Evolutionary conservation across 495 filamentous ascomycete species (phyloP), one percentile per base, ranked within the genome.

Genomic region (Trichoderma parareesei): DNA sequence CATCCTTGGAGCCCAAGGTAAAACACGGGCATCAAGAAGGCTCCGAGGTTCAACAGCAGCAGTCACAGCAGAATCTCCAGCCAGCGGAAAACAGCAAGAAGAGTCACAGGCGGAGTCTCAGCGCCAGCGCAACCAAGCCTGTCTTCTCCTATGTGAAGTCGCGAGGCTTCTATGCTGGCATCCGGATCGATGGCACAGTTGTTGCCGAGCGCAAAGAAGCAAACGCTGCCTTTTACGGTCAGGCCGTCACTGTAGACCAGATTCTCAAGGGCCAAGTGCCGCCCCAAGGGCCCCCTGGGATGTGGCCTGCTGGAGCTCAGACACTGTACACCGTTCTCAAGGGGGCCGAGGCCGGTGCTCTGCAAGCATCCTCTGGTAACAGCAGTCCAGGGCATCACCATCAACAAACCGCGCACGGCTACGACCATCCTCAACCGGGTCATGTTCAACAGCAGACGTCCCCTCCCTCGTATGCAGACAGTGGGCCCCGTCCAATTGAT

Each of bases 111-210:
- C 53, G 53, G 0, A 57, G 53, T 57, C 53, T 57, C 20, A 57
- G 53, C 33, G 53, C 53, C 53, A 57, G 53, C 33, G 53, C 53
- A 14, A n/a, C 11, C 53, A 77, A 73, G 66, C 89, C 90, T 1
- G 82, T 92, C n/a, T 93, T 87, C 80, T 90, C 85, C 42, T 94
- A 94, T 69, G 83, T 93, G 77, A 92, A 92, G 76, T 89, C 84
- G 67, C 83, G 90, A 44, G 90, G 90, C 5, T 80, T 93, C 43
- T 92, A 91, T 65, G 89, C 88, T 8, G 89, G 90, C 27, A 80
- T 92, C 8, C 87, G 90, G 64, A 78, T 92, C 57, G 90, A 93
- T 68, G 90, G 90, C 1, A 92, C 89, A 0, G 82, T 92, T 38
- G 79, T 94, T 65, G 86, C 91, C 60, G 88, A 91, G 74, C 81